These are phyloP conservation scores for Nicotiana sylvestris DNA, from an alignment of 257 asterid species.

Conservation along the genomic window DNA sequence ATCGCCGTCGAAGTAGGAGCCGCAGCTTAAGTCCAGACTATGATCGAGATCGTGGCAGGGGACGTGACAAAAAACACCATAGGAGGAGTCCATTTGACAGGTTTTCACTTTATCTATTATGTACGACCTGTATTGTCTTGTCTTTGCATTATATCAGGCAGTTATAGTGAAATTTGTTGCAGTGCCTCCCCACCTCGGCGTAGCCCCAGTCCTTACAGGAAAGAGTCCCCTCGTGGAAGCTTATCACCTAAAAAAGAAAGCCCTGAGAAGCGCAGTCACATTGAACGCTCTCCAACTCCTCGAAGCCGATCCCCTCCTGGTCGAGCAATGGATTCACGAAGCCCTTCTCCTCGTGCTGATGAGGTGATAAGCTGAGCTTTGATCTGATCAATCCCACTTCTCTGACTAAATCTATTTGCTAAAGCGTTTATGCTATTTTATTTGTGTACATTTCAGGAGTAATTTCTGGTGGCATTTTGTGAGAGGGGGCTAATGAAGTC, in stretches of 20 bases:
- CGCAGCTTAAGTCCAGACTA: slow-evolving; percentile 28
- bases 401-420: not conserved
- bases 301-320: slow-evolving; percentile 10
- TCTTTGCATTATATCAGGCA: not conserved
- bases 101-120: slow-evolving; percentile 10
- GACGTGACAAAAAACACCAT: slow-evolving; percentile 15
- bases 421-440: not conserved
- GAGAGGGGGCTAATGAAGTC: not conserved
- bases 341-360: slow-evolving; percentile 15
- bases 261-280: slow-evolving; percentile 12
- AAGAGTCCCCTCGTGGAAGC: slow-evolving; percentile 19
- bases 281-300: slow-evolving; percentile 19
- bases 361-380: not conserved
- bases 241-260: slow-evolving; percentile 22
- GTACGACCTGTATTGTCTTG: not conserved
- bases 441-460: slow-evolving; percentile 16
- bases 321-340: slow-evolving; percentile 9
- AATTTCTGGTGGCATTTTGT: not conserved
- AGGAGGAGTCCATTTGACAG: slow-evolving; percentile 24
- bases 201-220: slow-evolving; percentile 21
- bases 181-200: slow-evolving; percentile 21
- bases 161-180: not conserved
- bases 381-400: not conserved
- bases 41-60: slow-evolving; percentile 18
- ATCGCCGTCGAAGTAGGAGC: slow-evolving; percentile 29